Conservation (phyloP, 2,329 filamentous ascomycete genomes). For the Drechslerella dactyloides region DNA sequence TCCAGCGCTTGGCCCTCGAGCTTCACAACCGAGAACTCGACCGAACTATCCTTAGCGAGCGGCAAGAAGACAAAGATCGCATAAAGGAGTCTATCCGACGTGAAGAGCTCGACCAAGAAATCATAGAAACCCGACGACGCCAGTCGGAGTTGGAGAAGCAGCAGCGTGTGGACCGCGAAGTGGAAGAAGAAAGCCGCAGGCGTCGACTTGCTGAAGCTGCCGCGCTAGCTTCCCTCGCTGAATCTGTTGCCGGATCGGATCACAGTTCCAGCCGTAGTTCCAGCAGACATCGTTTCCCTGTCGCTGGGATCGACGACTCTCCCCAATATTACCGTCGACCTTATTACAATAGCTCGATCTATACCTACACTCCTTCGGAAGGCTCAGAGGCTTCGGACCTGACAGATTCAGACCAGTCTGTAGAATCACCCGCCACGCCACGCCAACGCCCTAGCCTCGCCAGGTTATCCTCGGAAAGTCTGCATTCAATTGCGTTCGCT, state of each 20-base stretch:
- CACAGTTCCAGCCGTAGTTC: conserved; percentile 11
- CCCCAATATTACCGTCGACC: conserved; percentile 24
- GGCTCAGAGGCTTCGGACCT: conserved; percentile 17
- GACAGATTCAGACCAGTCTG: conserved; percentile 8
- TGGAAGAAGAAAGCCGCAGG: conserved; percentile 41
- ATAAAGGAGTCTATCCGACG: conserved; percentile 40
- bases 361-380: conserved; percentile 25
- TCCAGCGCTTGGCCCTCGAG: conserved; percentile 29
- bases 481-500: conserved; percentile 43
- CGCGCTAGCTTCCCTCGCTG: conserved; percentile 21
- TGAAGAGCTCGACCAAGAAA: conserved; percentile 41
- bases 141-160: conserved; percentile 36
- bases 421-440: not conserved
- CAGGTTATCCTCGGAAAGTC: conserved; percentile 28
- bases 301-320: conserved; percentile 25
- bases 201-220: conserved; percentile 42
- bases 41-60: conserved; percentile 38
- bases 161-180: conserved; percentile 30
- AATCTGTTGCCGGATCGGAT: conserved; percentile 28
- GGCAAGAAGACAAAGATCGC: conserved; percentile 41
- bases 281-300: conserved; percentile 30
- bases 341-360: conserved; percentile 31
- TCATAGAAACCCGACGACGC: conserved; percentile 29
- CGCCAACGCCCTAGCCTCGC: conserved; percentile 7
- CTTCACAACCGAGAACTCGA: conserved; percentile 45